phyloP scores from a whole-genome alignment of 2,329 filamentous ascomycete genomes.

The Colletotrichum lini region DNA sequence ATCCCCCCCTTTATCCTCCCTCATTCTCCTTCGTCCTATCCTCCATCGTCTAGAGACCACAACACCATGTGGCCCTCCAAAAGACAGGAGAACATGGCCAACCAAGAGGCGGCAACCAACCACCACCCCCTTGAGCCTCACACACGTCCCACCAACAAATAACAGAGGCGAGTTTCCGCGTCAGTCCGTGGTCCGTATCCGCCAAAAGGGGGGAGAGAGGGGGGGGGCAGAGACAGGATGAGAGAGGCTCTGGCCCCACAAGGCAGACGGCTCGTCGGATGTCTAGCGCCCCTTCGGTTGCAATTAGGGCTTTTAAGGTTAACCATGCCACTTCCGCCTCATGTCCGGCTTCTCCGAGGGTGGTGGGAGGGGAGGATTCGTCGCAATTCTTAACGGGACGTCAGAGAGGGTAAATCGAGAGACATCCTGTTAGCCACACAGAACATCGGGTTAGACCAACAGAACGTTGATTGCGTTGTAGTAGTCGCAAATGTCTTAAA shows the following conservation, averaged over 20 bases:
- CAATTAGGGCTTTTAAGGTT: slow-evolving; percentile 34
- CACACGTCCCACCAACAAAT: slow-evolving; percentile 9
- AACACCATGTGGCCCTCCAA: background rate
- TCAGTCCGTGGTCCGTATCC: slow-evolving; percentile 20
- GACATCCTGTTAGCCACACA: too few relatives aligned
- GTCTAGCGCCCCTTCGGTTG: background rate
- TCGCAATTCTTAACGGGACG: background rate
- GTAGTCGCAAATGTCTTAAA: too few relatives aligned
- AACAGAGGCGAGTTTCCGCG: slow-evolving; percentile 23
- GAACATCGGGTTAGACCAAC: too few relatives aligned
- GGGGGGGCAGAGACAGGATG: too few relatives aligned
- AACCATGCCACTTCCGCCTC: slow-evolving; percentile 10
- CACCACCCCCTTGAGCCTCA: slow-evolving; percentile 7
- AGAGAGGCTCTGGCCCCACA: slow-evolving; percentile 24
- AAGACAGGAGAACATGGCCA: background rate
- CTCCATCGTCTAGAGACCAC: background rate
- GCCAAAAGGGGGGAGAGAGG: background rate
- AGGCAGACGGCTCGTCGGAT: slow-evolving; percentile 18
- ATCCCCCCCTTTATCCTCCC: too few relatives aligned
- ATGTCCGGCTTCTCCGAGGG: slow-evolving; percentile 1
- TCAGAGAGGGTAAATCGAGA: background rate
- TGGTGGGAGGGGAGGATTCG: background rate
- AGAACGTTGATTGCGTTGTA: background rate
- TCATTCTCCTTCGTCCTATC: too few relatives aligned
- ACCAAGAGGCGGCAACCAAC: background rate